Evolutionary conservation across 768 basidiomycete genomes (phyloP).

Genomic region (Phlegmacium glaucopus): DNA sequence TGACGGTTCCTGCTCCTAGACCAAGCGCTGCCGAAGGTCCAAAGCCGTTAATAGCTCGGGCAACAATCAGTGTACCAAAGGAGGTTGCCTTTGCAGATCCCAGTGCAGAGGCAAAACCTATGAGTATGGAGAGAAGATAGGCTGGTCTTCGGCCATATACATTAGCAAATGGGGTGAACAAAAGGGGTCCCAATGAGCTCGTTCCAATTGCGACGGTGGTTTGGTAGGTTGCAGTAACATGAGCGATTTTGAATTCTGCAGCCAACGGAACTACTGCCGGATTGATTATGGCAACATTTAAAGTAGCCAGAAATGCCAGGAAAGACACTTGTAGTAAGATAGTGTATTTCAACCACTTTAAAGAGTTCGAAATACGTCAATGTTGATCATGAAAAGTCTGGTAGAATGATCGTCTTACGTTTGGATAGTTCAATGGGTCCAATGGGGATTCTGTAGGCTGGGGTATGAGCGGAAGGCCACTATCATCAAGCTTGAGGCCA

Average conservation of each 20-base stretch:
- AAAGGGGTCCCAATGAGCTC: conserved; percentile 31
- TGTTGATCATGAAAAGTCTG: neutral
- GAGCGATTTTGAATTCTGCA: conserved; percentile 31
- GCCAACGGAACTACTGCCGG: conserved; percentile 36
- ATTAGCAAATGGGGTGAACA: conserved; percentile 38
- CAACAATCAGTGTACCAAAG: conserved; percentile 29
- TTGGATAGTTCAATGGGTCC: conserved; percentile 42
- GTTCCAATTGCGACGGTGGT: conserved; percentile 35
- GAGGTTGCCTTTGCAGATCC: conserved; percentile 32
- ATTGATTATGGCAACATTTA: conserved; percentile 36
- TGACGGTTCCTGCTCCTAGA: conserved; percentile 37
- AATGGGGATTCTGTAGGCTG: conserved; percentile 36
- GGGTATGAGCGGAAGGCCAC: conserved; percentile 38
- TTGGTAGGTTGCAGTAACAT: conserved; percentile 38
- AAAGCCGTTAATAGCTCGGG: conserved; percentile 34
- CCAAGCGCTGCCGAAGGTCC: conserved; percentile 32
- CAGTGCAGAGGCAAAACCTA: conserved; percentile 31
- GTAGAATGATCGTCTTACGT: conserved; percentile 13
- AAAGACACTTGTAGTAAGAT: conserved; percentile 30
- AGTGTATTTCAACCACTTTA: conserved; percentile 35
- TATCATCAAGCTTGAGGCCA: conserved; percentile 33
- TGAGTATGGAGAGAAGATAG: conserved; percentile 32
- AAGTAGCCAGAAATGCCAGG: conserved; percentile 33
- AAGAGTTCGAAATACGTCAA: conserved; percentile 1
- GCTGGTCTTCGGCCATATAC: conserved; percentile 36